phyloP scores from a whole-genome alignment of 2,329 filamentous ascomycete species.

The Fusarium protoensiforme region DNA sequence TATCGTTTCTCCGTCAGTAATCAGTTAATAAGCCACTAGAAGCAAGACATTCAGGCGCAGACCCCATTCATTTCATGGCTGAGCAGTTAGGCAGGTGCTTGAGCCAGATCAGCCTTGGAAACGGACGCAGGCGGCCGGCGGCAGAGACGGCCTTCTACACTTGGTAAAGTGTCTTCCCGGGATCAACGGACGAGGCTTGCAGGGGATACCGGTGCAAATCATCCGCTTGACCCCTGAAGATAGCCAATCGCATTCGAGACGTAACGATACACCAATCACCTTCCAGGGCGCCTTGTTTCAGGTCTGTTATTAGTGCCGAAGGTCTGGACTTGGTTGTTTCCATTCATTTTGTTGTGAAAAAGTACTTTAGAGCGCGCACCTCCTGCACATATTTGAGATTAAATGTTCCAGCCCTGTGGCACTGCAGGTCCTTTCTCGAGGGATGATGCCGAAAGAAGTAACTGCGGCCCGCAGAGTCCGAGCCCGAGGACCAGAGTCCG shows the following conservation, averaged over 20 bases:
- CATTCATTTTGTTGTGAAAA: background rate
- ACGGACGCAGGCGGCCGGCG: background rate
- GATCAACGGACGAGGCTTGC: background rate
- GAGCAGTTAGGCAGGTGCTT: background rate
- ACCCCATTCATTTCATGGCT: background rate
- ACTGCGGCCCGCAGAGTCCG: background rate
- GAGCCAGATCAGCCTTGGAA: background rate
- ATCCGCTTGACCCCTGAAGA: background rate
- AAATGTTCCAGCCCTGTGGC: background rate
- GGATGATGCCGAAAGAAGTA: background rate
- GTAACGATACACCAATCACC: background rate
- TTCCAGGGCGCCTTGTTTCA: background rate
- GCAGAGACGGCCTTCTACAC: background rate
- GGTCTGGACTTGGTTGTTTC: background rate
- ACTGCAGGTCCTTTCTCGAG: background rate
- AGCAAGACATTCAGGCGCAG: background rate
- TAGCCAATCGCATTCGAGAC: background rate
- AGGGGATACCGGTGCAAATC: background rate
- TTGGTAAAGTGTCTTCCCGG: background rate
- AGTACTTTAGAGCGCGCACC: background rate
- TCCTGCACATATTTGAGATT: background rate
- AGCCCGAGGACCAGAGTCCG: background rate
- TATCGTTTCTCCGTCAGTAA: background rate
- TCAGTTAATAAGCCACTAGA: background rate
- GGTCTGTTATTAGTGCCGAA: background rate